Evolutionary conservation across 345 rosid species (phyloP).

Genomic region (Citrus maxima): DNA sequence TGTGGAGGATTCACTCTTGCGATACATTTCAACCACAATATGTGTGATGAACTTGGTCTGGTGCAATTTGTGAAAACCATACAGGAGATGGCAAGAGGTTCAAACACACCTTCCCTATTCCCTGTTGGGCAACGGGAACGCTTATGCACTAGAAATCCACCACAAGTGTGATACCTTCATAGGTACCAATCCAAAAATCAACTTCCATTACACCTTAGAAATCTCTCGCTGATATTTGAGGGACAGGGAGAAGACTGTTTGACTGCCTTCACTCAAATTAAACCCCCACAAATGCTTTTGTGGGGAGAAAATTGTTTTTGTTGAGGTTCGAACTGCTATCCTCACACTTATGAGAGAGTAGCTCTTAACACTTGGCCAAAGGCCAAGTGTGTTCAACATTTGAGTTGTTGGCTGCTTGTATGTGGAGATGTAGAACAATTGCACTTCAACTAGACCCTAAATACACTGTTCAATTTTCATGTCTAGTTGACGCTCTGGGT

Average conservation of each 20-base stretch:
- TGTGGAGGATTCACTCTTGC: neutral
- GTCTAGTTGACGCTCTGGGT: conserved; percentile 21
- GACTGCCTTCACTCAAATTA: no score
- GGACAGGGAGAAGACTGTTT: no score
- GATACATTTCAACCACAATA: conserved; percentile 1
- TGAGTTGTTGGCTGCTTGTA: conserved; percentile 18
- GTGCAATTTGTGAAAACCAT: neutral
- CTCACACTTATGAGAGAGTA: no score
- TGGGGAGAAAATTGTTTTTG: no score
- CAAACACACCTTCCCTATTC: neutral
- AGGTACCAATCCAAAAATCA: neutral
- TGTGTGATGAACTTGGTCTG: conserved; percentile 5
- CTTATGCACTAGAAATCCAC: conserved; percentile 2
- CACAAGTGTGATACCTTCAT: neutral
- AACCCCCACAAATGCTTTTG: no score
- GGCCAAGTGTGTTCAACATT: neutral
- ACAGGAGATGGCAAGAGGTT: neutral
- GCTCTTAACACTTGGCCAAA: no score
- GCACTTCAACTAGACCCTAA: conserved; percentile 10
- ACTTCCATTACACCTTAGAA: neutral
- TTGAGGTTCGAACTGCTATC: no score
- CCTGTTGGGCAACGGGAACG: conserved; percentile 15
- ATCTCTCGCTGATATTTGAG: no score
- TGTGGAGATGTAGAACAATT: conserved; percentile 12
- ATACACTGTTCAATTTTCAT: conserved; percentile 8